phyloP scores from a whole-genome alignment of 2,329 filamentous ascomycete species.

The Aspergillus ruber region DNA sequence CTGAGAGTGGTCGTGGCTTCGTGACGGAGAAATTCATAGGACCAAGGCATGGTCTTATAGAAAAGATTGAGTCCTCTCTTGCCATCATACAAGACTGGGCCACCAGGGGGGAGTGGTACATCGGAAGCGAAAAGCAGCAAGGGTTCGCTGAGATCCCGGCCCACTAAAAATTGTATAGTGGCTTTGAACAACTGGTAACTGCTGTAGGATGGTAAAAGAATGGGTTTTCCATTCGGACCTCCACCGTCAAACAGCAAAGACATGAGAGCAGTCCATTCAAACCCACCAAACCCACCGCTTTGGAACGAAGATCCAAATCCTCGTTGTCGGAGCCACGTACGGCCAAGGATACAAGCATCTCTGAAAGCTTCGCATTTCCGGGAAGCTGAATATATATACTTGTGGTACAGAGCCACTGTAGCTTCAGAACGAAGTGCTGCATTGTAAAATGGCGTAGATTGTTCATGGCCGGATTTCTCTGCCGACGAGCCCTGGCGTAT shows the following conservation, averaged over 20 bases:
- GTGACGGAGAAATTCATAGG: conserved; percentile 64
- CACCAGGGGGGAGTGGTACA: conserved; percentile 32
- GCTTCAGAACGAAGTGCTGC: conserved; percentile 73
- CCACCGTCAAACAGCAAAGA: conserved; percentile 76
- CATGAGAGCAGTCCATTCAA: conserved; percentile 80
- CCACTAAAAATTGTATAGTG: conserved; percentile 76
- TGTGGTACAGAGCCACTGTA: conserved; percentile 66
- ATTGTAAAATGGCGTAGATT: conserved; percentile 81
- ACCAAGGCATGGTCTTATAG: conserved; percentile 86
- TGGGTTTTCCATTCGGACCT: conserved; percentile 61
- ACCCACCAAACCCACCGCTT: conserved; percentile 80
- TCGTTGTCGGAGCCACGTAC: conserved; percentile 82
- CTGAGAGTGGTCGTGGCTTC: conserved; percentile 69
- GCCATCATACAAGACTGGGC: conserved; percentile 74
- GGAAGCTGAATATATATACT: conserved; percentile 63
- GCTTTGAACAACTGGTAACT: conserved; percentile 94
- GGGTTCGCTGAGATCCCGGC: conserved; percentile 66
- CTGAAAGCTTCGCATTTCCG: conserved; percentile 66
- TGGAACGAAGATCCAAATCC: conserved; percentile 66
- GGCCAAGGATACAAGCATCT: conserved; percentile 79
- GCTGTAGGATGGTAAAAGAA: conserved; percentile 74
- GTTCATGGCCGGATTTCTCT: conserved; percentile 28
- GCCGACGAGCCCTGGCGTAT: conserved; percentile 52
- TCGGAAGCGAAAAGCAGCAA: conserved; percentile 39
- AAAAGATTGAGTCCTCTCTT: conserved; percentile 70